Base-by-base conservation (phyloP, 495 filamentous ascomycete genomes). In the Melanomma pulvis-pyrius region DNA sequence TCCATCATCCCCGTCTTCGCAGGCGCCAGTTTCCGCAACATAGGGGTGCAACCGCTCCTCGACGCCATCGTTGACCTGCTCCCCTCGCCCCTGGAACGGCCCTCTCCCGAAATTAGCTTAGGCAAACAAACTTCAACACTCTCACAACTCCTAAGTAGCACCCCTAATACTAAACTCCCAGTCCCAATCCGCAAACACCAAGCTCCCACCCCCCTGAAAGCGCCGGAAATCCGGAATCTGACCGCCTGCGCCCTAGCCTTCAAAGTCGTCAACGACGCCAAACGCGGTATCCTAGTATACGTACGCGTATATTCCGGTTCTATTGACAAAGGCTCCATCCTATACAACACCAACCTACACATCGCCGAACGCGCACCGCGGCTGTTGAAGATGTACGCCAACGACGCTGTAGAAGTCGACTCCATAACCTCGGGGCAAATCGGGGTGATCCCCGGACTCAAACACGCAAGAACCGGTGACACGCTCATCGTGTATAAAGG, bases 391-490 rank as follows among this genome's bases (percentile, higher is more conserved):
- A 97, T 99, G 86, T 96, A 96, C 66, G 96, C 91, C 66, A 89
- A 87, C 34, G 89, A 96, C 67, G 89, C 92, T 0, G 84, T 93
- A 21, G 93, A 97, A 58, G 88, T 97, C 28, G 84, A 87, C 21
- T 82, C 86, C 26, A 90, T 99, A 36, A 75, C 85, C 8, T 85
- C 90, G 0, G 96, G 96, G 0, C 93, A 98, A 70, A 98, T 99
- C 61, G 96, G 94, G n/a, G 96, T 97, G 30, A 90, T 99, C 25
- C 86, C 88, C 4, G 93, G 94, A 13, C 85, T 99, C 8, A 97
- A 96, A 73, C 81, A 89, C 63, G 88, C 94, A 26, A 83, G 96
- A 39, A 99, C 96, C 1, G 96, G 96, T 0, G 96, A 99, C 72
- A 98, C 96, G 0, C 77, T 99, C 13, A 83, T 97, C 25, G 85